These are phyloP conservation scores for Amborella trichopoda DNA, from an alignment of 164 flowering plant species.

Conservation along the genomic window DNA sequence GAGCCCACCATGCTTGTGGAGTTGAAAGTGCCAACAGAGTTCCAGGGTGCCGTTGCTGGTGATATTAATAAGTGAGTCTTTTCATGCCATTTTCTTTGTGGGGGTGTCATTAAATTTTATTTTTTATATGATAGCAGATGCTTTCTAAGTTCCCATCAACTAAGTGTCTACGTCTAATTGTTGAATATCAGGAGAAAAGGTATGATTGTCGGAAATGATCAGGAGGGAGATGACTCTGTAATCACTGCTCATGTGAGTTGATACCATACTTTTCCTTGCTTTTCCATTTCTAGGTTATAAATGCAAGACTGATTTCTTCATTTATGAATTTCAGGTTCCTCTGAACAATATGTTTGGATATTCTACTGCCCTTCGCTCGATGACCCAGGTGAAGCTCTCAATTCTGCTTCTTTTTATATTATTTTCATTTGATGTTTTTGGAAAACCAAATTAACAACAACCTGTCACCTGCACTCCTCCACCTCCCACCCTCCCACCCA, in stretches of 20 bases:
- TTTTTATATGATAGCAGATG: background rate
- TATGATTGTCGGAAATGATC: constrained; percentile 89
- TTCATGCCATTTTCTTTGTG: background rate
- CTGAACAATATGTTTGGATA: constrained; percentile 98
- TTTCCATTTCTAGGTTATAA: background rate
- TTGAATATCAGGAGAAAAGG: constrained; percentile 83
- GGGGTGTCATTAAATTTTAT: background rate
- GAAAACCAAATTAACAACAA: too few relatives aligned
- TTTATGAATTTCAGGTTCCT: constrained; percentile 60
- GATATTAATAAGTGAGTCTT: constrained; percentile 85
- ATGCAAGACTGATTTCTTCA: background rate
- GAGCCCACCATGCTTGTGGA: constrained; percentile 97
- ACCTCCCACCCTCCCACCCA: too few relatives aligned
- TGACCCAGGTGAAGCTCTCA: constrained; percentile 78
- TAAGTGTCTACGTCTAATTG: constrained; percentile 5
- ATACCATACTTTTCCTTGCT: background rate
- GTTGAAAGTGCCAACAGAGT: constrained; percentile 86
- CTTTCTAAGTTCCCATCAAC: too few relatives aligned
- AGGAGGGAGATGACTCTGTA: constrained; percentile 91
- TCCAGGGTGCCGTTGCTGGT: constrained; percentile 94
- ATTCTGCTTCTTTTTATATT: background rate
- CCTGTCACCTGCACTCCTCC: too few relatives aligned
- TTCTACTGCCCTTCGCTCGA: constrained; percentile 90
- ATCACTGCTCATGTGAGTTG: constrained; percentile 67
- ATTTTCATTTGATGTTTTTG: background rate